These are phyloP conservation scores for Taiwanofungus camphoratus DNA, from an alignment of 1,284 basidiomycete species.

Conservation along the genomic window DNA sequence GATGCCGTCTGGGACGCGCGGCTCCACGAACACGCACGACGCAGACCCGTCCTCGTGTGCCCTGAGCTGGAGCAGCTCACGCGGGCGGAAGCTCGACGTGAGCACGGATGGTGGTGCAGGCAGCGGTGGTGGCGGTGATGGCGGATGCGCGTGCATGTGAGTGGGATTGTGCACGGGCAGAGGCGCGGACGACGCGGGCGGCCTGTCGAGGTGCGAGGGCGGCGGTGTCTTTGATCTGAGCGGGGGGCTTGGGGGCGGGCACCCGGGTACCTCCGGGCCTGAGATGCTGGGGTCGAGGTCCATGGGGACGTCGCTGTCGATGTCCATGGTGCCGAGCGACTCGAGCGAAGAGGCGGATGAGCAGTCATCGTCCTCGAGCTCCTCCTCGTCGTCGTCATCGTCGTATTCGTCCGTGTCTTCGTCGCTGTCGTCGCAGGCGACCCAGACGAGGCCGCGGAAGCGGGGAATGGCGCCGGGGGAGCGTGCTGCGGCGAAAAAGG, in stretches of 20 bases:
- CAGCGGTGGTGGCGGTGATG: constrained; percentile 11
- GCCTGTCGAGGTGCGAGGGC: constrained; percentile 12
- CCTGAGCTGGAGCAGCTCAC: constrained; percentile 32
- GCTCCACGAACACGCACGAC: constrained; percentile 59
- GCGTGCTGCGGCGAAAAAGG: constrained; percentile 57
- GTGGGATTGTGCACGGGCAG: no score
- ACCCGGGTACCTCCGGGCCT: constrained; percentile 11
- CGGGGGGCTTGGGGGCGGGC: constrained; percentile 13
- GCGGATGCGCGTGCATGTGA: no score
- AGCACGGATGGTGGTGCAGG: constrained; percentile 29
- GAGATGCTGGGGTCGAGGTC: constrained; percentile 22
- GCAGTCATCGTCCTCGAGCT: constrained; percentile 24
- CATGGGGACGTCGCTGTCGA: constrained; percentile 27
- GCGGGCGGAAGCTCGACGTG: constrained; percentile 31
- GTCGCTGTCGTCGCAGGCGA: constrained; percentile 39
- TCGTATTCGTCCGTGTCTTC: constrained; percentile 26
- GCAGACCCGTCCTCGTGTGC: constrained; percentile 30
- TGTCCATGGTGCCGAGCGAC: constrained; percentile 27
- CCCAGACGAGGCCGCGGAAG: constrained; percentile 68
- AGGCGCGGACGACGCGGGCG: no score
- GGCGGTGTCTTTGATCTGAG: constrained; percentile 12
- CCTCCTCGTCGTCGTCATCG: constrained; percentile 27
- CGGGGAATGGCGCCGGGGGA: constrained; percentile 27
- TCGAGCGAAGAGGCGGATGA: constrained; percentile 30
- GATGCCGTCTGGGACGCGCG: constrained; percentile 67